These are phyloP conservation scores for Phyllosticta citribraziliensis DNA, from an alignment of 2,329 filamentous ascomycete species.

Conservation along the genomic window DNA sequence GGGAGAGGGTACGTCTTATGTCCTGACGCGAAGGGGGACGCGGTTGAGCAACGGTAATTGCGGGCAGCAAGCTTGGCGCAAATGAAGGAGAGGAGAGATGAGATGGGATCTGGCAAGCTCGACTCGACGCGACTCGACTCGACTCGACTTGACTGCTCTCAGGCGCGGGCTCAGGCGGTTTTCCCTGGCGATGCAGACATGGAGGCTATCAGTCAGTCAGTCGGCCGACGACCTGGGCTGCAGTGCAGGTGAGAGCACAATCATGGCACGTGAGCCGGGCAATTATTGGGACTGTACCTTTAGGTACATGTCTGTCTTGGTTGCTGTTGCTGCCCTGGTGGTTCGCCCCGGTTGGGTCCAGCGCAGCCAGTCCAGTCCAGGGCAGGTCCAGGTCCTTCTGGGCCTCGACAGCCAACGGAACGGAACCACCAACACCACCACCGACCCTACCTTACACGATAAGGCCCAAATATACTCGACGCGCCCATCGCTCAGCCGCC, in stretches of 20 bases:
- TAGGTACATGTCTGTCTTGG: no score
- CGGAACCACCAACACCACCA: neutral
- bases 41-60: neutral
- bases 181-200: neutral
- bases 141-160: no score
- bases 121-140: no score
- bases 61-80: neutral
- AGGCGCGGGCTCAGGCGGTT: neutral
- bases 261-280: neutral
- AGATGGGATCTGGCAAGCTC: neutral
- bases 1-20: slow-evolving; percentile 3
- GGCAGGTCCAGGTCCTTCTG: neutral
- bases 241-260: no score
- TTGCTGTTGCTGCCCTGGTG: no score
- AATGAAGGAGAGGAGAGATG: neutral
- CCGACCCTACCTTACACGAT: neutral
- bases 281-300: neutral
- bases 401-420: neutral
- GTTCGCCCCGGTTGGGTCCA: neutral
- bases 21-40: neutral
- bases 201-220: no score
- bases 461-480: neutral
- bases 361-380: neutral
- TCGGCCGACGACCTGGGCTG: no score
- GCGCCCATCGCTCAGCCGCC: neutral